Conservation (phyloP, 305 asterid genomes). For the Solanum hybrid region DNA sequence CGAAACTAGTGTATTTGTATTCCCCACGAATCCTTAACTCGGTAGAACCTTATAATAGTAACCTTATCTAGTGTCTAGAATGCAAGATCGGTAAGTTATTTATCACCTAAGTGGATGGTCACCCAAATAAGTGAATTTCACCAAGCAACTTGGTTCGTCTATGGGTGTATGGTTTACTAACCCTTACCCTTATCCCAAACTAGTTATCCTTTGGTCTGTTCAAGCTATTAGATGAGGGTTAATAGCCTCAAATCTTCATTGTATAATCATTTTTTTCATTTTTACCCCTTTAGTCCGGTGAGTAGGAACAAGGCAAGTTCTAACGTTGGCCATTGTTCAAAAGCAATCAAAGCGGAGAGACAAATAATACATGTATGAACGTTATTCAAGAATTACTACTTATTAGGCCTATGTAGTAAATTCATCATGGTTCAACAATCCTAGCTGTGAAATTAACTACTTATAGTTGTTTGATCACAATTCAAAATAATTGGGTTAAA, state of each 20-base stretch:
- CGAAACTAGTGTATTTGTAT: too few relatives aligned
- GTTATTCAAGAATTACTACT: not conserved
- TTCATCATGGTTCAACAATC: not conserved
- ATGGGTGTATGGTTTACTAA: too few relatives aligned
- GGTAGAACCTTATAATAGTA: too few relatives aligned
- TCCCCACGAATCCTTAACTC: too few relatives aligned
- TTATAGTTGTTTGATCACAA: not conserved
- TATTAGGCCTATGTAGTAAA: not conserved
- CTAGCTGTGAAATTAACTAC: not conserved
- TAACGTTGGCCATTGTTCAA: not conserved
- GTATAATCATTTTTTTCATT: not conserved
- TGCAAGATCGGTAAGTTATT: too few relatives aligned
- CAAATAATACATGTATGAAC: not conserved
- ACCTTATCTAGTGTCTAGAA: too few relatives aligned
- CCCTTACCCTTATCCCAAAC: too few relatives aligned
- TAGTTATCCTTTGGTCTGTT: too few relatives aligned
- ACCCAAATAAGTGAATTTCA: too few relatives aligned
- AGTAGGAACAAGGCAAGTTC: not conserved
- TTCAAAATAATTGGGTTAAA: not conserved
- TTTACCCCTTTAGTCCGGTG: not conserved
- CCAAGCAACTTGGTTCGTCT: too few relatives aligned
- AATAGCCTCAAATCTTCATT: not conserved
- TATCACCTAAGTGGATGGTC: too few relatives aligned
- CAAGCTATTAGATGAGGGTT: too few relatives aligned
- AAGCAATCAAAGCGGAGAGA: not conserved